A percentile compares a stretch with the other conserved stretches of the same genome.
phyloP scores from a whole-genome alignment of 2,329 filamentous ascomycete genomes.

The Aureobasidium uvarum region DNA sequence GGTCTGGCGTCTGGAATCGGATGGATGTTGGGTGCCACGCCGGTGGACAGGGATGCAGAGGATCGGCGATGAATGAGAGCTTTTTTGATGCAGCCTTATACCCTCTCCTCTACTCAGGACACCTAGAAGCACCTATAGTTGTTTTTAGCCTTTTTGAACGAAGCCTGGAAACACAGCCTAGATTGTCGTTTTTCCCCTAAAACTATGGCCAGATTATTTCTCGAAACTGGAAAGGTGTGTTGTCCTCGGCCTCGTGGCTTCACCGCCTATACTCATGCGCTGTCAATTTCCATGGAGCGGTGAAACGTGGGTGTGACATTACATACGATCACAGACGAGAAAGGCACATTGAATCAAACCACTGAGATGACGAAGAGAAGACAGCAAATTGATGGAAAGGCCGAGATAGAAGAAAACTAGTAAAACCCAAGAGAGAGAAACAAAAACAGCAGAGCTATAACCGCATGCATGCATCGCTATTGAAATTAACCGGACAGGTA shows the following conservation, averaged over 20 bases:
- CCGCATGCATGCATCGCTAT: background rate
- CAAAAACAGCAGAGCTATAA: background rate
- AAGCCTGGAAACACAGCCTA: background rate
- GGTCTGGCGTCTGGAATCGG: slow-evolving; percentile 62
- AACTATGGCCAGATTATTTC: background rate
- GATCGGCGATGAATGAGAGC: slow-evolving; percentile 6
- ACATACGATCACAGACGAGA: too few species aligned
- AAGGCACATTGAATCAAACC: background rate
- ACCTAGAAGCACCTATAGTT: background rate
- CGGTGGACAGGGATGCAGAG: slow-evolving; percentile 30
- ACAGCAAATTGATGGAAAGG: background rate
- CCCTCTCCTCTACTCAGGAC: background rate
- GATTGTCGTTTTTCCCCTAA: background rate
- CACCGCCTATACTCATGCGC: slow-evolving; percentile 2
- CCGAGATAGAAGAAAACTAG: background rate
- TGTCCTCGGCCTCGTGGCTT: background rate
- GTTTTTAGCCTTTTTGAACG: background rate
- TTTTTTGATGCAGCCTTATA: background rate
- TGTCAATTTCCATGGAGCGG: background rate
- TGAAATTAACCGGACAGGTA: background rate
- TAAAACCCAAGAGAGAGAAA: background rate
- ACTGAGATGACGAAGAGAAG: background rate
- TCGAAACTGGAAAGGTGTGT: background rate
- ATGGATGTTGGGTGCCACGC: slow-evolving; percentile 59
- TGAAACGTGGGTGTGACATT: background rate